phyloP scores from a whole-genome alignment of 495 filamentous ascomycete species.

The Aspergillus cavernicola region DNA sequence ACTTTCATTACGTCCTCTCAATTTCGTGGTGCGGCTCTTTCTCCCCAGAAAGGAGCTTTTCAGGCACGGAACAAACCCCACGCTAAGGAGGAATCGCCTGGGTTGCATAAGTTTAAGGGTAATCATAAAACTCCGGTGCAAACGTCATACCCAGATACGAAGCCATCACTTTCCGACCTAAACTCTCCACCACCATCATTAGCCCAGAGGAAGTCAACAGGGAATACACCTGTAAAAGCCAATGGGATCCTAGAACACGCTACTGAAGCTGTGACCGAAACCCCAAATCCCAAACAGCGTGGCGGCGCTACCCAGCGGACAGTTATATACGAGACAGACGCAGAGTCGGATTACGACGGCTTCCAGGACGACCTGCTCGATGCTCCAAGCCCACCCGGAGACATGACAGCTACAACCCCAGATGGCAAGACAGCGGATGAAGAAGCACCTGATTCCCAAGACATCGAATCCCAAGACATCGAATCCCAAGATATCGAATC shows the following conservation, averaged over 20 bases:
- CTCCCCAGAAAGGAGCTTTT: constrained; percentile 22
- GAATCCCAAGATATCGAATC: constrained; percentile 42
- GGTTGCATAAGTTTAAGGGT: not conserved
- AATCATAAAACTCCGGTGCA: constrained; percentile 4
- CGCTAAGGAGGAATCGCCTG: constrained; percentile 27
- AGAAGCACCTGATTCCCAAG: constrained; percentile 6
- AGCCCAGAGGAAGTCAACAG: not conserved
- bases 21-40: constrained; percentile 31
- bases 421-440: not conserved
- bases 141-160: not conserved
- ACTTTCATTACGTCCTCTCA: constrained; percentile 40
- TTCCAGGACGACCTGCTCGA: constrained; percentile 19
- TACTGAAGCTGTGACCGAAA: no score
- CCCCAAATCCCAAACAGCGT: not conserved
- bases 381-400: constrained; percentile 12
- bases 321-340: constrained; percentile 46
- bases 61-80: not conserved
- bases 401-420: not conserved
- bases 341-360: constrained; percentile 36
- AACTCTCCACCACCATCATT: not conserved
- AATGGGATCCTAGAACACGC: not conserved
- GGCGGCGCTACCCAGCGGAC: constrained; percentile 24
- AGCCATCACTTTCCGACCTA: not conserved
- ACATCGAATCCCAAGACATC: constrained; percentile 37
- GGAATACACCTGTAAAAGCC: not conserved